These are phyloP conservation scores for Tylopilus sp. DNA, from an alignment of 768 basidiomycete species.

Conservation along the genomic window DNA sequence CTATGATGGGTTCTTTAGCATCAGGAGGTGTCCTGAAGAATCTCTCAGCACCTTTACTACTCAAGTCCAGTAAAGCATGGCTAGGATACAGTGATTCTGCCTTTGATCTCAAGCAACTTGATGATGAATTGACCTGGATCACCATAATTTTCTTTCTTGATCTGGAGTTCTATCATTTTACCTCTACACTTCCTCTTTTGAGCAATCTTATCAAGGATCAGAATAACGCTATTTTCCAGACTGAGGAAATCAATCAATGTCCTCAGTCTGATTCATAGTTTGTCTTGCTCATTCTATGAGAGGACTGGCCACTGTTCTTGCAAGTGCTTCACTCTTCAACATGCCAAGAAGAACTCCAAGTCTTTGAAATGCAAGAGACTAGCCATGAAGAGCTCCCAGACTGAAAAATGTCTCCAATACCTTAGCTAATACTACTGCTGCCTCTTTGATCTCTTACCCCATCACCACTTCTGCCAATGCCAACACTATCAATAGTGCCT, in stretches of 20 bases:
- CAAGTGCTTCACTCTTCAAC: not conserved
- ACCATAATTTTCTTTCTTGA: not conserved
- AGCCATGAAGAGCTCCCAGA: no score
- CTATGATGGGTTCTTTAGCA: no score
- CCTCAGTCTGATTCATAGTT: not conserved
- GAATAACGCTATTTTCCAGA: not conserved
- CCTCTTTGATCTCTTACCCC: no score
- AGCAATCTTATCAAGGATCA: slow-evolving; percentile 2
- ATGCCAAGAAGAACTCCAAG: no score
- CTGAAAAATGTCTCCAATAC: no score
- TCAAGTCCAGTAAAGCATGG: slow-evolving; percentile 1
- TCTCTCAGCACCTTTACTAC: not conserved
- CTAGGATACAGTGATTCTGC: not conserved
- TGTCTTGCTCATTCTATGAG: not conserved
- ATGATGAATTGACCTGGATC: not conserved
- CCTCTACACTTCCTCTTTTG: slow-evolving; percentile 1
- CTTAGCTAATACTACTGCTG: no score
- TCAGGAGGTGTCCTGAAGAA: not conserved
- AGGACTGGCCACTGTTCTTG: not conserved
- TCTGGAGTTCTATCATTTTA: not conserved
- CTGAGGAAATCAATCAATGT: not conserved
- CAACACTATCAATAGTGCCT: no score
- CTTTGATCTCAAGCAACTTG: not conserved
- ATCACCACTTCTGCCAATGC: no score
- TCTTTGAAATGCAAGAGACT: no score